Percentiles rank a stretch among this genome's conserved stretches.
Evolutionary conservation across 1,284 basidiomycete species (phyloP).

Genomic region (Microbotryum silenes-acaulis): DNA sequence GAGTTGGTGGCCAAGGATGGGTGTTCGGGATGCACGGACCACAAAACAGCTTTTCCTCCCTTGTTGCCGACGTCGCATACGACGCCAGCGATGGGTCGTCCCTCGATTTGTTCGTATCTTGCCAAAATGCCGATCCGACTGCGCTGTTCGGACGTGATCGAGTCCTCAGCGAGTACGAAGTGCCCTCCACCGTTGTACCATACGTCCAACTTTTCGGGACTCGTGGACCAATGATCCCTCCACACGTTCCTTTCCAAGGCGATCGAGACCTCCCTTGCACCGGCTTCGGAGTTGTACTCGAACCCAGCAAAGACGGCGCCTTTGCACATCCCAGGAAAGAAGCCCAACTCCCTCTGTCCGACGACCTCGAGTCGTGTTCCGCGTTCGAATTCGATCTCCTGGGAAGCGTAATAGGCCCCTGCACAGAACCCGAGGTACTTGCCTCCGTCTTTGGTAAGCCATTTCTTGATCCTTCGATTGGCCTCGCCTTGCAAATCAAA

Average conservation of each 20-base stretch:
- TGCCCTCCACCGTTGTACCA: conserved; percentile 54
- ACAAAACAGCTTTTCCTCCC: conserved; percentile 53
- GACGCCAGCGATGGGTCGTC: conserved; percentile 49
- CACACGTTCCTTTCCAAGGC: conserved; percentile 36
- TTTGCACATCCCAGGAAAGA: conserved; percentile 52
- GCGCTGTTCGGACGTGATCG: conserved; percentile 33
- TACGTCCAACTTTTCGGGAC: conserved; percentile 36
- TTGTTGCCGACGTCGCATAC: conserved; percentile 46
- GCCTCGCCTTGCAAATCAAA: conserved; percentile 44
- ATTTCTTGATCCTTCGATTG: conserved; percentile 52
- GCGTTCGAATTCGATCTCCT: conserved; percentile 47
- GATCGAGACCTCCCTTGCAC: conserved; percentile 42
- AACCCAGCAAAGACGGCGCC: conserved; percentile 54
- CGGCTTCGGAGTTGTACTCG: conserved; percentile 48
- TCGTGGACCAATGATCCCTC: conserved; percentile 29
- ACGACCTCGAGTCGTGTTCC: conserved; percentile 46
- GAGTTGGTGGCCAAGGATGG: conserved; percentile 40
- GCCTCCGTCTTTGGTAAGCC: conserved; percentile 58
- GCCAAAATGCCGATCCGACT: conserved; percentile 42
- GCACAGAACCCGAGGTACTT: conserved; percentile 59
- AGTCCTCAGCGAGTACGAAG: conserved; percentile 41
- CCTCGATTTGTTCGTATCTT: conserved; percentile 39
- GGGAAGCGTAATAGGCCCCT: conserved; percentile 51
- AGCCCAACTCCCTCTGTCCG: conserved; percentile 50
- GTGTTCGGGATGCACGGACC: conserved; percentile 59